Conservation (phyloP, 2,329 filamentous ascomycete genomes). For the Dothideomycetidae sp. region DNA sequence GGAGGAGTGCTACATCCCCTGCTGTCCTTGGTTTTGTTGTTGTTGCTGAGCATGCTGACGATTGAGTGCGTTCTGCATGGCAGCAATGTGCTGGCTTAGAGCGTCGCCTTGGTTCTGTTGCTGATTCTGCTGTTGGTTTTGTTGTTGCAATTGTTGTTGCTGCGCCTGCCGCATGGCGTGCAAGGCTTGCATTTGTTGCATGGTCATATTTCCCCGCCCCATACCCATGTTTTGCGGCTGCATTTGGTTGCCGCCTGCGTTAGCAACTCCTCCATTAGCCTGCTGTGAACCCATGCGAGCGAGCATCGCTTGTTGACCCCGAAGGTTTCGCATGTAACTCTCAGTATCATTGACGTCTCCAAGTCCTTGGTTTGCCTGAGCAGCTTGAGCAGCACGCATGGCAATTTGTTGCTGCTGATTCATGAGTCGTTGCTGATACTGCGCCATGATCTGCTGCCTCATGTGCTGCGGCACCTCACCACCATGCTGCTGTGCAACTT, state of each 20-base stretch:
- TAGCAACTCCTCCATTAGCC: neutral
- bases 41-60: conserved; percentile 11
- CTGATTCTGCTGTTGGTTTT: conserved; percentile 13
- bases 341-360: conserved; percentile 20
- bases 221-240: conserved; percentile 11
- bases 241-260: conserved; percentile 12
- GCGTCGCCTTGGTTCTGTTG: conserved; percentile 12
- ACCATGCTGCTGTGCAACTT: conserved; percentile 9
- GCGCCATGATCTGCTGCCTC: conserved; percentile 19
- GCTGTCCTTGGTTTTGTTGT: too few species aligned
- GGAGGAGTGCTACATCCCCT: conserved; percentile 7
- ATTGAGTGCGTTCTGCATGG: conserved; percentile 20
- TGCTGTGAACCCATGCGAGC: conserved; percentile 11
- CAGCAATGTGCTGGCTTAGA: conserved; percentile 18
- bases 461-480: conserved; percentile 14
- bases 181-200: conserved; percentile 8
- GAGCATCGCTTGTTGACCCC: conserved; percentile 18
- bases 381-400: conserved; percentile 11
- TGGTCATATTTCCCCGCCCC: conserved; percentile 8
- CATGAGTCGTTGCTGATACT: conserved; percentile 16
- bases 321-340: conserved; percentile 22
- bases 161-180: conserved; percentile 13
- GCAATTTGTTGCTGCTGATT: conserved; percentile 11
- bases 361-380: conserved; percentile 10
- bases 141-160: conserved; percentile 14